Conservation (phyloP, 2,329 filamentous ascomycete genomes). For the Cercospora sojina region DNA sequence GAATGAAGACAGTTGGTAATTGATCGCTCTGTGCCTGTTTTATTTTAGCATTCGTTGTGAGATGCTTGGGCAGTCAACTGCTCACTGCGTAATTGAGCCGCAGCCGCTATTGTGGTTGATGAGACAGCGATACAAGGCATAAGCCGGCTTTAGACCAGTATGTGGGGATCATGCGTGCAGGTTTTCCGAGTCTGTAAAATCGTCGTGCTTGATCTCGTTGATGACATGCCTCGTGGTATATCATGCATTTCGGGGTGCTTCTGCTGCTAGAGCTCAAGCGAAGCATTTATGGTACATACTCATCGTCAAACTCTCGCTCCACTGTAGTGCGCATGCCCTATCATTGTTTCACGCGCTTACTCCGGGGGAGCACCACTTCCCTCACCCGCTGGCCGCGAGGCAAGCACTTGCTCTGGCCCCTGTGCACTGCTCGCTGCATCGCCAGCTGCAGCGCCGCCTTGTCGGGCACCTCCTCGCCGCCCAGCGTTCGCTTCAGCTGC, state of each 20-base stretch:
- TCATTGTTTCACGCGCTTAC: constrained; percentile 3
- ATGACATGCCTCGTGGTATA: neutral
- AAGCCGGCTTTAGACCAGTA: neutral
- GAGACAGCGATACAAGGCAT: neutral
- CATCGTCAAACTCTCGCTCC: neutral
- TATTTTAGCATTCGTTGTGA: no score
- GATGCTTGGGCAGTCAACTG: neutral
- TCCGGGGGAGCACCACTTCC: constrained; percentile 27
- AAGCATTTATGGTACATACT: constrained; percentile 10
- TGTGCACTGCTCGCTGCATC: constrained; percentile 29
- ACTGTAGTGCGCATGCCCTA: neutral
- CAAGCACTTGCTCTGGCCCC: constrained; percentile 38
- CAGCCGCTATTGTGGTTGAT: no score
- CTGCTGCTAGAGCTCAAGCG: neutral
- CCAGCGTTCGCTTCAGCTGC: constrained; percentile 81
- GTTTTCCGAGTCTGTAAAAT: neutral
- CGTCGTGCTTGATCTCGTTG: neutral
- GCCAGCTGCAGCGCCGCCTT: constrained; percentile 30
- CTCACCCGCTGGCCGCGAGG: constrained; percentile 39
- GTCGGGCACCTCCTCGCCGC: constrained; percentile 63
- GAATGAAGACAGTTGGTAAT: neutral
- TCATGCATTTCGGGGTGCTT: constrained; percentile 3
- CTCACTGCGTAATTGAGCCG: no score
- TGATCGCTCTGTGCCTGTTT: neutral
- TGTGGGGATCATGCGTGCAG: neutral